Conservation (phyloP, 306 rosid species). For the Castanopsis chinensis region DNA sequence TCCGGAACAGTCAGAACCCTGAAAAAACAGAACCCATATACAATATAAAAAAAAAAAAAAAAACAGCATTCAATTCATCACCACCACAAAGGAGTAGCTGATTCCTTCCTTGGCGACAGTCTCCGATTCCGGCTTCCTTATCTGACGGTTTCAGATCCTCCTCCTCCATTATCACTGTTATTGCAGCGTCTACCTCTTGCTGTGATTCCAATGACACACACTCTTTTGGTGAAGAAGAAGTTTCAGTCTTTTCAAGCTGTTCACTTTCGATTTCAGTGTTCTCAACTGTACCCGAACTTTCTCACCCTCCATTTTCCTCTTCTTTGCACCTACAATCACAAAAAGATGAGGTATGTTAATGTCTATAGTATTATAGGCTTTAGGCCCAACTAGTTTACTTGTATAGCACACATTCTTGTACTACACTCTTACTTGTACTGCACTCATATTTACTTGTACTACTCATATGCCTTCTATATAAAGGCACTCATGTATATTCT, state of each 20-base stretch:
- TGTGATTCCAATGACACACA: constrained; percentile 15
- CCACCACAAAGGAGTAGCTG: constrained; percentile 6
- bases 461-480: no score
- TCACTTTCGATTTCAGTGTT: constrained; percentile 24
- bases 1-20: constrained; percentile 34
- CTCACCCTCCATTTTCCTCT: constrained; percentile 28
- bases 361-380: no score
- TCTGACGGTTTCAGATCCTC: constrained; percentile 3
- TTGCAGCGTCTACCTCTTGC: background rate
- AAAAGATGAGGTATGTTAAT: no score
- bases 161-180: background rate
- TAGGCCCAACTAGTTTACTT: no score
- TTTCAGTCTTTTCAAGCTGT: constrained; percentile 30
- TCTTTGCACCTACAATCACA: constrained; percentile 29
- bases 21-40: constrained; percentile 17
- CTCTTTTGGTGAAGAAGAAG: background rate
- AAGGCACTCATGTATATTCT: no score
- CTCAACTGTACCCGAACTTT: constrained; percentile 9
- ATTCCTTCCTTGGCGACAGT: background rate
- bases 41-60: no score
- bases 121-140: no score
- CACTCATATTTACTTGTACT: no score
- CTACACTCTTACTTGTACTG: no score
- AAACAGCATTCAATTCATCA: constrained; percentile 21
- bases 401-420: no score